Base-by-base conservation (phyloP, 371 early-diverging fungal species). In the Capniomyces stellatus region DNA sequence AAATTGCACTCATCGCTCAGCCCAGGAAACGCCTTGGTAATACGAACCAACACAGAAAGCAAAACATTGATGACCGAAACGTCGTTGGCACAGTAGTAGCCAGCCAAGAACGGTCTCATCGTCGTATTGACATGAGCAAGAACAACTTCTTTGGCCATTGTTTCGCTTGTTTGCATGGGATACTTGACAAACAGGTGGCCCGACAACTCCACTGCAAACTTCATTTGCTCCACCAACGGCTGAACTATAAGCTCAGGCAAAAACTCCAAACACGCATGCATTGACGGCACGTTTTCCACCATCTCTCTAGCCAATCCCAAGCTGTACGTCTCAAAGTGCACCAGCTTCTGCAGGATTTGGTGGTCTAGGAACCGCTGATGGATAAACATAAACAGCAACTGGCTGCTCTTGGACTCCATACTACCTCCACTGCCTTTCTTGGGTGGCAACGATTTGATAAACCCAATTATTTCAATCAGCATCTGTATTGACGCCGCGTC, bases 241-340 rank as follows among this genome's bases (percentile, higher is more conserved):
- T 71, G 73, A 51, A 55, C 57, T 22, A 75, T 51, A 27, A 77
- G 63, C 53, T 77, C 77, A 1, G 72, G 69, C 6, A 75, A 59
- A 58, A 75, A 77, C 48, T 75, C 75, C 27, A 73, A 66, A 58
- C 75, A 73, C 1, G 75, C 68, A 42, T 77, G 75, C 74, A 76
- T 72, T 3, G 77, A 76, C 3, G 75, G 71, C 30, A 76, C 67
- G 13, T 61, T 41, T 6, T 58, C 58, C 40, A 76, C 74, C 60
- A 70, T 63, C 29, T 58, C 42, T 18, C 49, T 54, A 12, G 73
- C 64, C 18, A 69, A 44, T 1, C 35, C 39, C 13, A 51, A 49
- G 23, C 52, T 57, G 58, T 72, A 75, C 1, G 71, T 70, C 59
- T 76, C 74, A 51, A 75, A 75, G 52, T 73, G 74, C 13, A 76